Base-by-base conservation (phyloP, 148 eudicot species). In the Mesembryanthemum crystallinum region DNA sequence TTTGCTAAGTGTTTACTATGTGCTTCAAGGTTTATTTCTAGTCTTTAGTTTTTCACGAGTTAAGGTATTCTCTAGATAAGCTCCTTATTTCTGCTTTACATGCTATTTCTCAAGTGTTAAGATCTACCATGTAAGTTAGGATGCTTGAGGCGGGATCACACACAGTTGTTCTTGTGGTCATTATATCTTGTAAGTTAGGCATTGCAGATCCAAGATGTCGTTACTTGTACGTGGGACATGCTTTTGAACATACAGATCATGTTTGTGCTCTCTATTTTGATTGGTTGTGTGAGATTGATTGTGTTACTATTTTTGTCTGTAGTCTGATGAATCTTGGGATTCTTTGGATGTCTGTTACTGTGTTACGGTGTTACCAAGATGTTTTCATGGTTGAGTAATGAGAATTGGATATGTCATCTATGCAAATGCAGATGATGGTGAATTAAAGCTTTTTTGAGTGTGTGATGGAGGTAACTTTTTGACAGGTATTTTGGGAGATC, bases 401-500 rank as follows among this genome's bases (percentile, higher is more conserved):
- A 4, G n/a, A 52, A 12, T 8, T 21, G n/a, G 24, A 23, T 57
- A 21, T 23, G 24, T 76, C 51, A 61, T 32, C 35, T 30, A 8
- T 65, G 24, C 24, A 23, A 35, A n/a, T 69, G 59, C 17, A 74
- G 49, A 64, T 12, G 20, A 55, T 5, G 13, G 64, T 23, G 42
- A 45, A 11, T 63, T 33, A 24, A 30, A 78, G 55, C 45, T n/a
- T 72, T 55, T 45, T 73, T 29, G 59, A 72, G 66, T 28, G 39
- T 23, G 28, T 61, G 28, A 49, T 51, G 5, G 61, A 39, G 69
- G 30, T 70, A 32, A 60, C 45, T 80, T 72, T 60, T 78, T 87
- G 76, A n/a, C 87, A 95, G 98, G 98, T 95, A 55, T 95, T 95
- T 83, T 84, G 85, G 80, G 96, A 95, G 87, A 87, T 95, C 43